These are phyloP conservation scores for Mucor irregularis DNA, from an alignment of 371 early-diverging fungal species.

Conservation along the genomic window DNA sequence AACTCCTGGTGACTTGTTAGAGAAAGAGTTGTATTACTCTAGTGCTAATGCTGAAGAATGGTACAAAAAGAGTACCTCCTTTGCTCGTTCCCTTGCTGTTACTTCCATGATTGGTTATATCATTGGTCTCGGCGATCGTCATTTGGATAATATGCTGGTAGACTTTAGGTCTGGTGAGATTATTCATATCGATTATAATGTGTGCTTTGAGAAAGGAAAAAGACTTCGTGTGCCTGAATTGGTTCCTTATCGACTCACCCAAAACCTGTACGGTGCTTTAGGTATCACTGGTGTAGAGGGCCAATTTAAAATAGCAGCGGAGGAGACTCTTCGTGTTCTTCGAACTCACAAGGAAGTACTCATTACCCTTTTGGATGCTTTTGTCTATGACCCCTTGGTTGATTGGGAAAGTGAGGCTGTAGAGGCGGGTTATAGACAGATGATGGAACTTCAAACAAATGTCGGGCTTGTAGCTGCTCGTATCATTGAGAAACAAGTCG, in stretches of 20 bases:
- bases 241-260: constrained; percentile 96
- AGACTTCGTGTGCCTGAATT: constrained; percentile 90
- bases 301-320: constrained; percentile 71
- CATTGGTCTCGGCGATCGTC: constrained; percentile 99
- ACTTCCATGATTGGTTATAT: constrained; percentile 95
- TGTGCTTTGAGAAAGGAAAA: constrained; percentile 96
- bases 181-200: constrained; percentile 98
- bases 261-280: constrained; percentile 77
- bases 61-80: constrained; percentile 74
- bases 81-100: constrained; percentile 89
- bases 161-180: constrained; percentile 85
- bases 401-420: constrained; percentile 57
- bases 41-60: constrained; percentile 64
- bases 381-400: constrained; percentile 92
- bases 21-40: constrained; percentile 56
- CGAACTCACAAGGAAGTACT: constrained; percentile 79
- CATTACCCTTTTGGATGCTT: constrained; percentile 85
- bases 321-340: constrained; percentile 76
- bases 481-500: constrained; percentile 31
- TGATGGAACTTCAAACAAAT: constrained; percentile 43
- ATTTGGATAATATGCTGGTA: constrained; percentile 95
- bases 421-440: constrained; percentile 36
- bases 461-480: constrained; percentile 38
- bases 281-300: constrained; percentile 86
- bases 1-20: constrained; percentile 69